phyloP scores from a whole-genome alignment of 164 flowering plant species.

The grape (Vitis vinifera) region DNA sequence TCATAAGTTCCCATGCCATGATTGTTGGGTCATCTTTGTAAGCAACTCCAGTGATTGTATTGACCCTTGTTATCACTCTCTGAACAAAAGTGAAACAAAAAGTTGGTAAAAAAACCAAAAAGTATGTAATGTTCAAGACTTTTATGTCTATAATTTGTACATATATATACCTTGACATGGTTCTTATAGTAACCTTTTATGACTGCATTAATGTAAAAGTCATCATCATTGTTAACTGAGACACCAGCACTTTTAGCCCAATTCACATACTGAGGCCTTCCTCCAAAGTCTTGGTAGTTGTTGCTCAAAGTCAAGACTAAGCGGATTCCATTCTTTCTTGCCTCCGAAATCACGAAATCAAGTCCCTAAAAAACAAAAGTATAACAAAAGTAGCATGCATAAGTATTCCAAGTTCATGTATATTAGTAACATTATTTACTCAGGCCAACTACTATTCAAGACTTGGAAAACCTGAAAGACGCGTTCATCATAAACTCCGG shows the following conservation, averaged over 20 bases:
- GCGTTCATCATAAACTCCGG: conserved; percentile 36
- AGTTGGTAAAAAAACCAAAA: not conserved
- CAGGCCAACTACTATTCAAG: too few relatives aligned
- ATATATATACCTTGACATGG: conserved; percentile 32
- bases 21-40: conserved; percentile 48
- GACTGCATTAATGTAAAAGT: conserved; percentile 36
- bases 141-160: too few relatives aligned
- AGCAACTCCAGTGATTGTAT: conserved; percentile 33
- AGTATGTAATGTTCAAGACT: not conserved
- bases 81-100: conserved; percentile 4
- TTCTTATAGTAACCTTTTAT: conserved; percentile 35
- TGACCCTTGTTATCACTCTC: conserved; percentile 43
- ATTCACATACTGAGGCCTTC: conserved; percentile 42
- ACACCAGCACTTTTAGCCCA: conserved; percentile 45
- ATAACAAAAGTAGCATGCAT: not conserved
- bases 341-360: conserved; percentile 55
- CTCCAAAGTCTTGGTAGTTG: conserved; percentile 51
- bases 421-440: too few relatives aligned
- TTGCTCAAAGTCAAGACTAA: conserved; percentile 40
- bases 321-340: conserved; percentile 27
- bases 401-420: too few relatives aligned
- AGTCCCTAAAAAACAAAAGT: conserved; percentile 31
- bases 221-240: conserved; percentile 29
- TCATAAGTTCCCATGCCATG: conserved; percentile 61
- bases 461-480: conserved; percentile 34